phyloP scores from a whole-genome alignment of 805 yeast genomes.

The Blastobotrys terrestris region DNA sequence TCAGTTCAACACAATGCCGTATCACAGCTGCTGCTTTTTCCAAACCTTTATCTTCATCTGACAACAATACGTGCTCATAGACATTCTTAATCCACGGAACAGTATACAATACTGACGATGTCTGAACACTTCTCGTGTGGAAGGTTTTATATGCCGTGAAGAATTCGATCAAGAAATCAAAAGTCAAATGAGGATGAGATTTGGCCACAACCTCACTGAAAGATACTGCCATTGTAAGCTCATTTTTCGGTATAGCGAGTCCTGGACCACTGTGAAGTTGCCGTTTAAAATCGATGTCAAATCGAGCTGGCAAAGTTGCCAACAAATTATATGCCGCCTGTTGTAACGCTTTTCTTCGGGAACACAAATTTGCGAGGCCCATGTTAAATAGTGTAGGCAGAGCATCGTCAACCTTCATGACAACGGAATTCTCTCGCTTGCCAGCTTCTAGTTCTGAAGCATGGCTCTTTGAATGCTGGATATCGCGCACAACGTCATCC shows the following conservation, averaged over 20 bases:
- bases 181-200: conserved; percentile 53
- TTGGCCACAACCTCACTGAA: conserved; percentile 53
- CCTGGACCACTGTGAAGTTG: conserved; percentile 49
- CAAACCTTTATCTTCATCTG: conserved; percentile 52
- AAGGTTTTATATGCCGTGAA: conserved; percentile 40
- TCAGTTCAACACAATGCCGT: conserved; percentile 53
- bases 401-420: conserved; percentile 31
- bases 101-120: conserved; percentile 43
- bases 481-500: conserved; percentile 21
- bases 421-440: not conserved
- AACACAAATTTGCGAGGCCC: conserved; percentile 62
- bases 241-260: conserved; percentile 62
- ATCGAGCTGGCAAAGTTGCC: conserved; percentile 54
- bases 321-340: conserved; percentile 57
- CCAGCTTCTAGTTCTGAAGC: conserved; percentile 7
- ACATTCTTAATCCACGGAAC: conserved; percentile 74
- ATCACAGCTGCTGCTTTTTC: conserved; percentile 55
- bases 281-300: conserved; percentile 54
- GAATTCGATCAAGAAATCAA: conserved; percentile 45
- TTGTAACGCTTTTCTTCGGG: conserved; percentile 52
- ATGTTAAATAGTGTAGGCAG: conserved; percentile 60
- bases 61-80: conserved; percentile 46
- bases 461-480: conserved; percentile 14
- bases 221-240: conserved; percentile 52
- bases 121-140: conserved; percentile 30